A percentile compares a stretch with the other conserved stretches of the same genome.
Evolutionary conservation across 305 asterid genomes (phyloP).

Genomic region (Rubia balearica): DNA sequence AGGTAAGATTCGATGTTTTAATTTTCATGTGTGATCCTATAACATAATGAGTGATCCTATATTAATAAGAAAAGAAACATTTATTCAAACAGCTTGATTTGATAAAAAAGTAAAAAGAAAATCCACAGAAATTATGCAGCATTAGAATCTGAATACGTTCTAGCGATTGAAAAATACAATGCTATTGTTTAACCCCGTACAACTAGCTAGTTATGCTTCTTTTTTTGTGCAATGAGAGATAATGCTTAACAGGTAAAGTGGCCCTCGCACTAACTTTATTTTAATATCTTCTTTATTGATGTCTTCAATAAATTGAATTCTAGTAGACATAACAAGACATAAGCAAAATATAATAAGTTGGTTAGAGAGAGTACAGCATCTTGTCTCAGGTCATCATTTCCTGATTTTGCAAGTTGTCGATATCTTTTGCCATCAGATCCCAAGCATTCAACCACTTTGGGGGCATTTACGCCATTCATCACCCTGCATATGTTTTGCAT

Average conservation of each 20-base stretch:
- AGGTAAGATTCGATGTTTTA: background rate
- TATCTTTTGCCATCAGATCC: conserved; percentile 87
- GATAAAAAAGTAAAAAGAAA: background rate
- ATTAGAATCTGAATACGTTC: background rate
- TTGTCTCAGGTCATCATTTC: conserved; percentile 98
- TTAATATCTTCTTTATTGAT: background rate
- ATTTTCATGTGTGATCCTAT: background rate
- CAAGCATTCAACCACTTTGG: conserved; percentile 93
- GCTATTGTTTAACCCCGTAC: background rate
- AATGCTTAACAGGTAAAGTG: background rate
- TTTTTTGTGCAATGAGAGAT: background rate
- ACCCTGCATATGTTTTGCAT: conserved; percentile 45
- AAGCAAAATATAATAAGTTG: background rate
- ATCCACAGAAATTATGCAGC: background rate
- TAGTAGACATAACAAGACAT: background rate
- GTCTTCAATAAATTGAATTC: background rate
- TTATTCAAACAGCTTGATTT: background rate
- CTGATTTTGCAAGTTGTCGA: conserved; percentile 98
- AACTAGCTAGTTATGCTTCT: background rate
- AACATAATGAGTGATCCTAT: background rate
- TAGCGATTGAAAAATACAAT: background rate
- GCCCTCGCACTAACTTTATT: background rate
- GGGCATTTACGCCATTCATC: conserved; percentile 98
- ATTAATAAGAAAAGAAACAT: no score
- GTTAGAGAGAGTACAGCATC: conserved; percentile 61